A percentile compares a stretch with the other conserved stretches of the same genome.
phyloP scores from a whole-genome alignment of 2,329 filamentous ascomycete species.

The Epichloe gansuensis region DNA sequence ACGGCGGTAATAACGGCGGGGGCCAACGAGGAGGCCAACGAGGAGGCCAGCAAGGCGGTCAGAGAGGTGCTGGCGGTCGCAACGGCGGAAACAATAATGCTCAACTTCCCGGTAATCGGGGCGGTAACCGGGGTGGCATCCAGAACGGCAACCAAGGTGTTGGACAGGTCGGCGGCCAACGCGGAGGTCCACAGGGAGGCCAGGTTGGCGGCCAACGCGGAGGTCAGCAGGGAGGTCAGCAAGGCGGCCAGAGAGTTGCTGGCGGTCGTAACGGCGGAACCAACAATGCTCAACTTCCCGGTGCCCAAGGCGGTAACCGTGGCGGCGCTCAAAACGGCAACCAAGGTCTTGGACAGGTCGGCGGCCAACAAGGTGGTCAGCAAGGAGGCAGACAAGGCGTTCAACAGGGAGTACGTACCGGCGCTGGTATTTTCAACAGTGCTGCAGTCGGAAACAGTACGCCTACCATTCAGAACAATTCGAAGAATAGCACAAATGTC shows the following conservation, averaged over 20 bases:
- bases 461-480: neutral
- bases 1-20: constrained; percentile 10
- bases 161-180: neutral
- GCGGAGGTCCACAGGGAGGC: neutral
- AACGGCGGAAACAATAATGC: neutral
- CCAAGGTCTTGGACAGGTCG: neutral
- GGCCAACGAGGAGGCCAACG: neutral
- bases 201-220: neutral
- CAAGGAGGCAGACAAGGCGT: neutral
- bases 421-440: neutral
- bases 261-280: too few relatives aligned
- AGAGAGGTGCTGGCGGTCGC: neutral
- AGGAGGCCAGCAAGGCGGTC: neutral
- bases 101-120: neutral
- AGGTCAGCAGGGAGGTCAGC: too few relatives aligned
- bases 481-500: neutral
- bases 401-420: neutral
- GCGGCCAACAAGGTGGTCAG: neutral
- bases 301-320: neutral
- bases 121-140: neutral
- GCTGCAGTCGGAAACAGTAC: neutral
- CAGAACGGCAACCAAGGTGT: neutral
- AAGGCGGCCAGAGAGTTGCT: neutral
- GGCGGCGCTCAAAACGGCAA: neutral
- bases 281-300: neutral